These are phyloP conservation scores for Coemansia sp. DNA, from an alignment of 192 early-diverging fungal species.

Conservation along the genomic window DNA sequence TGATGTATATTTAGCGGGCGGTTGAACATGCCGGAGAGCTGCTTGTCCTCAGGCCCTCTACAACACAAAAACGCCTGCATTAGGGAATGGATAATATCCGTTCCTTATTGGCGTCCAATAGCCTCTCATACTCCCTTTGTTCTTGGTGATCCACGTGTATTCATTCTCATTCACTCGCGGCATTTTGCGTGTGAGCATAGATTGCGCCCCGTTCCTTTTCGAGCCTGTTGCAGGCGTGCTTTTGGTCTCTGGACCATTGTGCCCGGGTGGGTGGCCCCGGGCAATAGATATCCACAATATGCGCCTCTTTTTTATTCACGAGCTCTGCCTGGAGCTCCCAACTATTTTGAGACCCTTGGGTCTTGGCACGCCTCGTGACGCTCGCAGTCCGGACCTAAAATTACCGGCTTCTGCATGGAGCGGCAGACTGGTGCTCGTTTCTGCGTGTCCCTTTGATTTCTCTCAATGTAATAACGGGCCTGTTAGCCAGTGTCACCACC, in stretches of 20 bases:
- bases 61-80: neutral
- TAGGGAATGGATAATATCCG: neutral
- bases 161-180: conserved; percentile 2
- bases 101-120: neutral
- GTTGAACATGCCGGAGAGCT: conserved; percentile 1
- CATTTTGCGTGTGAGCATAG: neutral
- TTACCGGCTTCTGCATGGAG: neutral
- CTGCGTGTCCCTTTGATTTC: neutral
- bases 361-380: conserved; percentile 1
- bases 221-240: neutral
- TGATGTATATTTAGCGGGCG: neutral
- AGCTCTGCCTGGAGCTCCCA: neutral
- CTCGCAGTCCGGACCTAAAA: neutral
- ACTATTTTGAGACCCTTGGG: neutral
- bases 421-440: neutral
- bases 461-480: neutral
- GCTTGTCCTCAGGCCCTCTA: neutral
- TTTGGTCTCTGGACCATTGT: neutral
- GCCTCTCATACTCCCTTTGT: conserved; percentile 1
- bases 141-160: neutral
- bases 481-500: neutral
- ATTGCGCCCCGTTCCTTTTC: neutral
- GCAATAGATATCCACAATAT: conserved; percentile 4
- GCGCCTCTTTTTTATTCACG: neutral
- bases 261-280: neutral